Percentiles rank a stretch among this genome's conserved stretches.
These are phyloP conservation scores for Lactarius pseudohatsudake DNA, from an alignment of 768 basidiomycete genomes.

Conservation along the genomic window DNA sequence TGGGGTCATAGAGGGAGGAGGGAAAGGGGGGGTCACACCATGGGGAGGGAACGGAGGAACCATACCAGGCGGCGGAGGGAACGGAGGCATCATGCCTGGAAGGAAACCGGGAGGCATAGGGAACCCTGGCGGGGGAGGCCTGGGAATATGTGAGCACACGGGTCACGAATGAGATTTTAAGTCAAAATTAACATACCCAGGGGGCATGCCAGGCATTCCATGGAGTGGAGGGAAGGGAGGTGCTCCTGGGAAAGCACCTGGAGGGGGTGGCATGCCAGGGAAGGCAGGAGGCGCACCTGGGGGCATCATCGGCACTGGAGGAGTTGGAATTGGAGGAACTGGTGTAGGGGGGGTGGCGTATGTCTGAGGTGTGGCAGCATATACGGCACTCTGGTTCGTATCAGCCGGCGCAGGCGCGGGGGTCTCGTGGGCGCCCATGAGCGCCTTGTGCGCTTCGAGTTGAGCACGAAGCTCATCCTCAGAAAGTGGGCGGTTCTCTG, in stretches of 20 bases:
- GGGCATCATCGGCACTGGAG: constrained; percentile 41
- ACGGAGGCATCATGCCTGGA: constrained; percentile 35
- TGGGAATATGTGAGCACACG: constrained; percentile 36
- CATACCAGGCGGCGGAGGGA: constrained; percentile 30
- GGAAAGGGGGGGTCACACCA: constrained; percentile 36
- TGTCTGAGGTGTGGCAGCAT: constrained; percentile 71
- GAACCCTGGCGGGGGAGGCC: constrained; percentile 37
- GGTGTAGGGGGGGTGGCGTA: constrained; percentile 51
- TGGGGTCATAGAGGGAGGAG: constrained; percentile 32
- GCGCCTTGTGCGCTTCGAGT: constrained; percentile 83
- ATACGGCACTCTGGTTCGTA: constrained; percentile 57
- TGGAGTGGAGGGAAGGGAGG: constrained; percentile 37
- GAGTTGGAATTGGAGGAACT: constrained; percentile 31
- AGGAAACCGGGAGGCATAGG: constrained; percentile 36
- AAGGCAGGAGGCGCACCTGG: constrained; percentile 44
- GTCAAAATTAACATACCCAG: constrained; percentile 39
- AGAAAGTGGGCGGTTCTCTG: constrained; percentile 71
- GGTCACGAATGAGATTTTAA: constrained; percentile 36
- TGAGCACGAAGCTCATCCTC: constrained; percentile 85
- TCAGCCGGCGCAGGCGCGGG: constrained; percentile 41
- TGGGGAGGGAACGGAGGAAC: constrained; percentile 32
- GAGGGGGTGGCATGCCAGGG: constrained; percentile 49
- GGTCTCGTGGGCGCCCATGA: constrained; percentile 70
- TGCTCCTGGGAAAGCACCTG: constrained; percentile 41
- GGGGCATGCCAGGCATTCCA: constrained; percentile 40